A percentile compares a stretch with the other conserved stretches of the same genome.
Evolutionary conservation across 2,329 filamentous ascomycete species (phyloP).

Genomic region (Fusarium humuli): DNA sequence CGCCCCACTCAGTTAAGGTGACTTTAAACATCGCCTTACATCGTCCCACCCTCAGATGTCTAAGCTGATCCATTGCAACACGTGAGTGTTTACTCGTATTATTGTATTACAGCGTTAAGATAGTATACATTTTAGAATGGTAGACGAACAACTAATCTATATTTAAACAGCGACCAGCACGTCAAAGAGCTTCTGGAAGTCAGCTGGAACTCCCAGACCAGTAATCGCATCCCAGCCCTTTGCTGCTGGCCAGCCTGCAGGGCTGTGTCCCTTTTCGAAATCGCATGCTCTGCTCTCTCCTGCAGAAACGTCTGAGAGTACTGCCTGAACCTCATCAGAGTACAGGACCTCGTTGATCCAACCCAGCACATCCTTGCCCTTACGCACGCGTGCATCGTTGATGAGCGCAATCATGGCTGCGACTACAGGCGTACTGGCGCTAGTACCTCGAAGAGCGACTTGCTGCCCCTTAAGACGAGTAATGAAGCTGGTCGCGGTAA

Average conservation of each 20-base stretch:
- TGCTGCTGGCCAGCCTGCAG: slow-evolving; percentile 58
- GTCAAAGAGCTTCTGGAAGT: slow-evolving; percentile 55
- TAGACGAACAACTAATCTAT: background rate
- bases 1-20: slow-evolving; percentile 1
- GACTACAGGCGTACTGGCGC: slow-evolving; percentile 65
- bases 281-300: slow-evolving; percentile 57
- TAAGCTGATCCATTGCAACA: background rate
- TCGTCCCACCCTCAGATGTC: background rate
- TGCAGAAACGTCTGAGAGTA: slow-evolving; percentile 56
- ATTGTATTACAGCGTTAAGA: slow-evolving; percentile 1
- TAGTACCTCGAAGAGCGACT: slow-evolving; percentile 56
- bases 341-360: slow-evolving; percentile 66
- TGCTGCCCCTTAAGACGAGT: slow-evolving; percentile 49
- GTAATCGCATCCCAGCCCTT: slow-evolving; percentile 62
- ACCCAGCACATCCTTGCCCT: slow-evolving; percentile 62
- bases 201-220: slow-evolving; percentile 60
- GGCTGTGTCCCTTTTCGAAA: slow-evolving; percentile 49
- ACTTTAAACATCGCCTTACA: background rate
- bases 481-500: slow-evolving; percentile 68
- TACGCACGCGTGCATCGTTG: slow-evolving; percentile 64
- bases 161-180: slow-evolving; percentile 47
- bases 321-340: slow-evolving; percentile 50
- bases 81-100: background rate
- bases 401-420: slow-evolving; percentile 66
- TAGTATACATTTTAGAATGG: background rate